Conservation (phyloP, 73 alveolate genomes). For the Stentor roeselii region DNA sequence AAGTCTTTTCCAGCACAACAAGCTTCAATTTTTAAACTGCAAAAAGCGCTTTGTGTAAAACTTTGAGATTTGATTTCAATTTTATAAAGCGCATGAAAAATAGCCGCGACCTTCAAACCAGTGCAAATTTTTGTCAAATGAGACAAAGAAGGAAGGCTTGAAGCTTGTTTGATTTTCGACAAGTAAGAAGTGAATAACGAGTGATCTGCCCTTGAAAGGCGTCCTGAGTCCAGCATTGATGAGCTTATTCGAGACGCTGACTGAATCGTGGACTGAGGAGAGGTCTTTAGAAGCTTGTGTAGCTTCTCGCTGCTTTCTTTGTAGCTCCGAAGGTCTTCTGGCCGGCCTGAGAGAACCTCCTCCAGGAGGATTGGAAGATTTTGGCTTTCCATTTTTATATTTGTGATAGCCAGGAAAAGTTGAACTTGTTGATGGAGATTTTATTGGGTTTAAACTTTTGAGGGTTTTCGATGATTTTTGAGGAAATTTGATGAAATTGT, state of each 20-base stretch:
- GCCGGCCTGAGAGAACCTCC: slow-evolving; percentile 24
- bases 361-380: neutral
- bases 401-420: too few species aligned
- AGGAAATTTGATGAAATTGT: too few species aligned
- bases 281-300: neutral
- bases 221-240: neutral
- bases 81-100: slow-evolving; percentile 6
- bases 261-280: neutral
- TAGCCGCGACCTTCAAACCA: neutral
- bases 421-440: too few species aligned
- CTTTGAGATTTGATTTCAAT: neutral
- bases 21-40: neutral
- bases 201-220: neutral
- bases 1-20: neutral
- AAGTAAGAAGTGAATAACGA: neutral
- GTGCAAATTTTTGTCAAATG: neutral
- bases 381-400: slow-evolving; percentile 12
- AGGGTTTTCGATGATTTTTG: too few species aligned
- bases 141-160: neutral
- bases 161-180: neutral
- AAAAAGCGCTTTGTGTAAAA: neutral
- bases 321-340: slow-evolving; percentile 14
- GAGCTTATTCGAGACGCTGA: neutral
- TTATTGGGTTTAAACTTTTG: too few species aligned
- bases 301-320: neutral